Evolutionary conservation across 75 land plant genomes (phyloP), one percentile per base, ranked within the genome.

Genomic region (Pinus tabuliformis): DNA sequence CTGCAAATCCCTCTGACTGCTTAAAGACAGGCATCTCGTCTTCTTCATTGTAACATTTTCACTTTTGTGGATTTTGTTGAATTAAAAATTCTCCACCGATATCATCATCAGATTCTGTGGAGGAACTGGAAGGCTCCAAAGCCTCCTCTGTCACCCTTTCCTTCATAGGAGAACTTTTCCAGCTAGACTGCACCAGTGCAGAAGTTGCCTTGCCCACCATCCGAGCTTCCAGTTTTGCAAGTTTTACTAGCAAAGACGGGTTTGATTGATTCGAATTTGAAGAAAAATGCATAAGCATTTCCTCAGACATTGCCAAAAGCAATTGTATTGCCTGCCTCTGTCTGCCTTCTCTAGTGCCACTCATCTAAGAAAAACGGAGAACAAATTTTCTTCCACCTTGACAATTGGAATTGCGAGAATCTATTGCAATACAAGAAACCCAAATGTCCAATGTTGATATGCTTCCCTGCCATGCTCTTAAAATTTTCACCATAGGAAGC

Each of bases 251-350:
- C 66, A 91, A 78, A 33, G 89, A 86, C 60, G 94, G 85, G 70
- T 94, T 91, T 52, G 91, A 85, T 26, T 83, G 91, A 76, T 92
- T 94, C 1, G 95, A 94, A 72, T 89, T 94, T 42, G 95, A 88
- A 3, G 95, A 90, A 24, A 92, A 83, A 79, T 90, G 93, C 65
- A 89, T 76, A 20, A 94, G 70, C 82, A 94, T 73, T 37, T 94
- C 95, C 58, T 94, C 95, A 26, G 89, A 83, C 95, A 92, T 92
- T 76, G 42, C 71, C 59, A 4, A 59, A n/a, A 66, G 20, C 12
- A 76, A 59, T 57, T 9, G 22, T 30, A 12, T 76, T 6, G 42
- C 49, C 26, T 61, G 20, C 33, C 54, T 60, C 63, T 56, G 1
- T 15, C 39, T 56, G 22, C 58, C 57, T 70, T 73, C 76, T 45